These are phyloP conservation scores for Pythium aquatile DNA, from an alignment of 352 stramenopile species.

Conservation along the genomic window DNA sequence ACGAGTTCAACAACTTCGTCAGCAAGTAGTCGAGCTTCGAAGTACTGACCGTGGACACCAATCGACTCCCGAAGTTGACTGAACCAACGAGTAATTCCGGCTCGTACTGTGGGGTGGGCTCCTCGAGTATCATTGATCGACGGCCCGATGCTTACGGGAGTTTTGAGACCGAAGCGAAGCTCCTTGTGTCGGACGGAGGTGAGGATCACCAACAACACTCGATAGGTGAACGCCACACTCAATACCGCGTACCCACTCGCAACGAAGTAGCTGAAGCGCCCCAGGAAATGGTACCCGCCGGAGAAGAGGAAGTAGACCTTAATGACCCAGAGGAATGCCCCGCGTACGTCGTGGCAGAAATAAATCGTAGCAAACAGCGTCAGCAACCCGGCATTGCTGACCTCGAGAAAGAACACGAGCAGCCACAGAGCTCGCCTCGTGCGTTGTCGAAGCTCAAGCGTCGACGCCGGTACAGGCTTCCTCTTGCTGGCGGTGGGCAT, in stretches of 20 bases:
- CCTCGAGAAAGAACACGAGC: slow-evolving; percentile 11
- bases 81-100: neutral
- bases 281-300: slow-evolving; percentile 11
- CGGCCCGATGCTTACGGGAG: neutral
- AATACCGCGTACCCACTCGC: slow-evolving; percentile 1
- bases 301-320: slow-evolving; percentile 17
- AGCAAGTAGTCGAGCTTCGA: slow-evolving; percentile 6
- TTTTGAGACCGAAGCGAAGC: slow-evolving; percentile 13
- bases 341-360: slow-evolving; percentile 3
- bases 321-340: slow-evolving; percentile 14
- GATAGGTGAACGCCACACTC: slow-evolving; percentile 2
- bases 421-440: slow-evolving; percentile 1
- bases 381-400: slow-evolving; percentile 8
- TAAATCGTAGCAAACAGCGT: slow-evolving; percentile 2
- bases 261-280: neutral
- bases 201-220: neutral
- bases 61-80: neutral
- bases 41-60: slow-evolving; percentile 11
- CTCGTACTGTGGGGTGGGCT: neutral
- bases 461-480: neutral
- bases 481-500: neutral
- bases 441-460: neutral
- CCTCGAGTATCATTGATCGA: too few species aligned
- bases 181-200: slow-evolving; percentile 5
- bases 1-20: slow-evolving; percentile 9